phyloP scores from a whole-genome alignment of 345 rosid species.

The Dimocarpus longan region DNA sequence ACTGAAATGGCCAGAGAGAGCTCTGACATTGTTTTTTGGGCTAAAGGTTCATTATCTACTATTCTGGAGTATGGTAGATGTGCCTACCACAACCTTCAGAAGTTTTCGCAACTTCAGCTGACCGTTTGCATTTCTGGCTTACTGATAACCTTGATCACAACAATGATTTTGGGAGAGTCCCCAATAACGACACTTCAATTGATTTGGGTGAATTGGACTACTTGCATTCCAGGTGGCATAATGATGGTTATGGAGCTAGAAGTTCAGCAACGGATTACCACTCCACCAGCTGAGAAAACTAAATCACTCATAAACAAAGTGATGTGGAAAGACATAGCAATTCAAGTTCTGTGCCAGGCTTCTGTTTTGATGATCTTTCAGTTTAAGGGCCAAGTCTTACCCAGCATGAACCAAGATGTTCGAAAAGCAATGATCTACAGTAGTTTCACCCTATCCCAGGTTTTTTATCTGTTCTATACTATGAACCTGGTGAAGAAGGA shows the following conservation, averaged over 20 bases:
- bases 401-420: slow-evolving; percentile 5
- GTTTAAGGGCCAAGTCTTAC: slow-evolving; percentile 10
- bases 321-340: slow-evolving; percentile 14
- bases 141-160: slow-evolving; percentile 23
- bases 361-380: slow-evolving; percentile 17
- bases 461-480: slow-evolving; percentile 24
- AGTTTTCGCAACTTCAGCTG: slow-evolving; percentile 34
- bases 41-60: background rate
- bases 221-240: slow-evolving; percentile 19
- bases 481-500: slow-evolving; percentile 16
- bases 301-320: slow-evolving; percentile 15
- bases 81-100: slow-evolving; percentile 29
- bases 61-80: slow-evolving; percentile 20
- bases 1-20: slow-evolving; percentile 15
- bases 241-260: slow-evolving; percentile 26
- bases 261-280: background rate
- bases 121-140: slow-evolving; percentile 24
- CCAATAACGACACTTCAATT: slow-evolving; percentile 30
- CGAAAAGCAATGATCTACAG: slow-evolving; percentile 23
- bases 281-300: slow-evolving; percentile 9
- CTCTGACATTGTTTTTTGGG: slow-evolving; percentile 22
- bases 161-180: slow-evolving; percentile 18
- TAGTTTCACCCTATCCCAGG: slow-evolving; percentile 29
- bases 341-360: slow-evolving; percentile 26
- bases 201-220: slow-evolving; percentile 17